These are phyloP conservation scores for Aspergillus ochraceus DNA, from an alignment of 2,329 filamentous ascomycete species.

Conservation along the genomic window DNA sequence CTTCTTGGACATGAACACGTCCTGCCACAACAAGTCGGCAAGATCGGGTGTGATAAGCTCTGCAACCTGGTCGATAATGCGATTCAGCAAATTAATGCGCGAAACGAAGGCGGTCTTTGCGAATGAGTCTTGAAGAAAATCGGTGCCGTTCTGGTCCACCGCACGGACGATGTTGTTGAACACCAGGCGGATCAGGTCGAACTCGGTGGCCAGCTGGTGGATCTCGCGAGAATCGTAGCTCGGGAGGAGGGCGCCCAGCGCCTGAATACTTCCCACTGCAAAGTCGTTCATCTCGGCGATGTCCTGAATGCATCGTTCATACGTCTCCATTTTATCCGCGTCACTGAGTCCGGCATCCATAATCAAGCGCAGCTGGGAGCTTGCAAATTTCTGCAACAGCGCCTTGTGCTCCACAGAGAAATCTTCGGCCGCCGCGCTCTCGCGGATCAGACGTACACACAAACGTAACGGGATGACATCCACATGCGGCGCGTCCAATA, in stretches of 20 bases:
- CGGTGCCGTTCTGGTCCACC: conserved; percentile 43
- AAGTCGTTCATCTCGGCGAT: conserved; percentile 63
- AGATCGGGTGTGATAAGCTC: conserved; percentile 62
- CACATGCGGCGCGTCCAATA: conserved; percentile 27
- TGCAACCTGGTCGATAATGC: conserved; percentile 62
- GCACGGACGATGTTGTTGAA: conserved; percentile 65
- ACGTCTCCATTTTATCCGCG: conserved; percentile 62
- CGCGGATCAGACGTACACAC: conserved; percentile 68
- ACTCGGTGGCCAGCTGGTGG: conserved; percentile 58
- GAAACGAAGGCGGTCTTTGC: conserved; percentile 50
- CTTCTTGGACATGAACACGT: conserved; percentile 66
- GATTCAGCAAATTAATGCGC: conserved; percentile 58
- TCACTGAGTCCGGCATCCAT: conserved; percentile 56
- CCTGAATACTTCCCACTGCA: conserved; percentile 72
- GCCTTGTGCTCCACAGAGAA: conserved; percentile 58
- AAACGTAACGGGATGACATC: conserved; percentile 52
- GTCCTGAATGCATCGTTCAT: conserved; percentile 66
- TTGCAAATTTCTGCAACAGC: conserved; percentile 65
- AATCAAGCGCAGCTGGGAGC: conserved; percentile 61
- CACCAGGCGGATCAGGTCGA: conserved; percentile 62
- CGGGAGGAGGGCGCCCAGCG: conserved; percentile 51
- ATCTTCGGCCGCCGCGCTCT: conserved; percentile 61
- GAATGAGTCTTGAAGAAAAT: conserved; percentile 41
- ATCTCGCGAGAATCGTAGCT: conserved; percentile 53
- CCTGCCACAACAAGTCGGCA: conserved; percentile 67